phyloP scores from a whole-genome alignment of 1,139 yeast species.

The Trichomonascaceae sp. region DNA sequence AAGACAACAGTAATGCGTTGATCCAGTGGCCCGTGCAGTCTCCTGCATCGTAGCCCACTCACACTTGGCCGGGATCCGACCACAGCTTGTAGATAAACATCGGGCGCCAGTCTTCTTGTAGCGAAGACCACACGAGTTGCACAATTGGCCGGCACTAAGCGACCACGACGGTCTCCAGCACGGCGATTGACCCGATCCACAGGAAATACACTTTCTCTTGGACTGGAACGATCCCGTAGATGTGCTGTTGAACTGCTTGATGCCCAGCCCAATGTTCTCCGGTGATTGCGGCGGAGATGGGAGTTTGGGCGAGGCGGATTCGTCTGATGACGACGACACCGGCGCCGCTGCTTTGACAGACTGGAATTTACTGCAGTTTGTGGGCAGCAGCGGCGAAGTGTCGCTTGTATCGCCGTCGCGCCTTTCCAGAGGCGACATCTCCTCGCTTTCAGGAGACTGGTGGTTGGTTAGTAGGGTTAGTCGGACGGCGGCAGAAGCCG shows the following conservation, averaged over 20 bases:
- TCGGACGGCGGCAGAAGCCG: too few species aligned
- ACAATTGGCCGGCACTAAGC: slow-evolving; percentile 71
- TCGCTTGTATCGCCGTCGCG: too few species aligned
- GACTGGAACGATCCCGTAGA: slow-evolving; percentile 7
- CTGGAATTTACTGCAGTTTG: too few species aligned
- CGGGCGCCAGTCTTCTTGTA: slow-evolving; percentile 90
- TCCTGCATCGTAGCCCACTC: slow-evolving; percentile 86
- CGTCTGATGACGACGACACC: too few species aligned
- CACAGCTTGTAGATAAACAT: slow-evolving; percentile 62
- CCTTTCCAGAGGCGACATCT: too few species aligned
- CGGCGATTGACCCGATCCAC: slow-evolving; percentile 86
- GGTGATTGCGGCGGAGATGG: slow-evolving; percentile 13
- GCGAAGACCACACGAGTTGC: slow-evolving; percentile 92
- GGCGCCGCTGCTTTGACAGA: too few species aligned
- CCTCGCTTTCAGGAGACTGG: too few species aligned
- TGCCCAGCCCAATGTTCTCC: neutral
- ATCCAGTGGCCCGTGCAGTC: slow-evolving; percentile 33
- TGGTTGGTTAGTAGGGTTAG: too few species aligned
- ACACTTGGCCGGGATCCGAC: slow-evolving; percentile 89
- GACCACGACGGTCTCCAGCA: slow-evolving; percentile 99
- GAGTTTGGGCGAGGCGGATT: slow-evolving; percentile 4
- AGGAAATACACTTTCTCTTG: slow-evolving; percentile 56
- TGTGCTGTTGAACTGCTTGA: neutral
- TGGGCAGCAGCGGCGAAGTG: too few species aligned
- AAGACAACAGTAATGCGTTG: slow-evolving; percentile 39